phyloP scores from a whole-genome alignment of 1,139 yeast genomes.

The Pichia sp. region DNA sequence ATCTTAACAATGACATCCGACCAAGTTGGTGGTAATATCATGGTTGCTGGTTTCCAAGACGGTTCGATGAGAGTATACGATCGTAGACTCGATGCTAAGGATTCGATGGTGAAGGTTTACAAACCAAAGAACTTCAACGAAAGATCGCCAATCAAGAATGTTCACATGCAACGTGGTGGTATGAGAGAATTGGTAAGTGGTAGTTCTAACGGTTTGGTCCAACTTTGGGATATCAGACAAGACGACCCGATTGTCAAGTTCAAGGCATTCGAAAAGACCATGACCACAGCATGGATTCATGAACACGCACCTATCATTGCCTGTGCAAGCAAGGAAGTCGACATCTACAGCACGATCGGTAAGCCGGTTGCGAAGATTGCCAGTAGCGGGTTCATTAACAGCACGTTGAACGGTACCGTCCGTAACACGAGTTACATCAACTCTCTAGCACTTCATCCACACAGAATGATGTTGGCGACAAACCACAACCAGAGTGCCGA shows the following conservation, averaged over 20 bases:
- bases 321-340: constrained; percentile 80
- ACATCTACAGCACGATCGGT: constrained; percentile 87
- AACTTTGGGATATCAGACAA: constrained; percentile 85
- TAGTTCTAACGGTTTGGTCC: constrained; percentile 77
- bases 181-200: constrained; percentile 87
- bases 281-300: constrained; percentile 80
- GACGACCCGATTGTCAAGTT: constrained; percentile 70
- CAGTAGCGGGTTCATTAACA: constrained; percentile 35
- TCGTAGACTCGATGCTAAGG: constrained; percentile 79
- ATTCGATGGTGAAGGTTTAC: constrained; percentile 87
- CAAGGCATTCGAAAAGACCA: constrained; percentile 57
- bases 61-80: constrained; percentile 92
- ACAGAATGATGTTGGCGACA: constrained; percentile 89
- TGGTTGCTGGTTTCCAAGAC: constrained; percentile 92
- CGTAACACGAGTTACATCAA: constrained; percentile 58
- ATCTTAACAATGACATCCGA: constrained; percentile 90
- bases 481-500: constrained; percentile 78
- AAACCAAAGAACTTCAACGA: constrained; percentile 36
- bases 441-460: constrained; percentile 83
- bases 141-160: constrained; percentile 65
- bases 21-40: constrained; percentile 91
- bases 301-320: constrained; percentile 96
- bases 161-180: constrained; percentile 98
- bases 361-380: constrained; percentile 60
- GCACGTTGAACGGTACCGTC: constrained; percentile 40